These are phyloP conservation scores for Tremella mesenterica DNA, from an alignment of 768 basidiomycete genomes.

Conservation along the genomic window DNA sequence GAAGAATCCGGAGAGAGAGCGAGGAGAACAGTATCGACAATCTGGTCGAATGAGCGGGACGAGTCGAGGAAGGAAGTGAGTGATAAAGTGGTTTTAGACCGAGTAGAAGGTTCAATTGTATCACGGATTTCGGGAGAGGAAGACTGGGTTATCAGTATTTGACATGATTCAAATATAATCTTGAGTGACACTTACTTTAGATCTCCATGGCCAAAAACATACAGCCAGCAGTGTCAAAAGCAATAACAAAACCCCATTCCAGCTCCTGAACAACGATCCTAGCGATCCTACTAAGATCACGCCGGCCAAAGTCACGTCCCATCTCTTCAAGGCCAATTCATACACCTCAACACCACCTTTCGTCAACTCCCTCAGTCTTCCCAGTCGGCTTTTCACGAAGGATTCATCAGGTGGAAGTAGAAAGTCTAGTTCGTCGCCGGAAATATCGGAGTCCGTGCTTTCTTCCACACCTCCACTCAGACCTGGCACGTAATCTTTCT, in stretches of 20 bases:
- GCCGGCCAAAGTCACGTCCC: slow-evolving; percentile 21
- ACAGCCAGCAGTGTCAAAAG: background rate
- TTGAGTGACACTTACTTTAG: background rate
- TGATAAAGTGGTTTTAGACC: too few relatives aligned
- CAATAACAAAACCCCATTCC: background rate
- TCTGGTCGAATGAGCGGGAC: slow-evolving; percentile 14
- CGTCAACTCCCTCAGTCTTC: background rate
- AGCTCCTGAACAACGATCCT: slow-evolving; percentile 3
- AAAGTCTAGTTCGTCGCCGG: background rate
- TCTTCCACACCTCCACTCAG: slow-evolving; percentile 5
- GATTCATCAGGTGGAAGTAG: background rate
- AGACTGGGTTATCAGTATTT: background rate
- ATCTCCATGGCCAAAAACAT: background rate
- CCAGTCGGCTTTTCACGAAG: background rate
- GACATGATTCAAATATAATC: too few relatives aligned
- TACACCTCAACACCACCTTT: background rate
- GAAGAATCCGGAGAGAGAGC: slow-evolving; percentile 10
- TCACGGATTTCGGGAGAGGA: background rate
- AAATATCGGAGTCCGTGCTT: background rate
- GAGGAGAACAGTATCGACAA: slow-evolving; percentile 12
- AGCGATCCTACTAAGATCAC: slow-evolving; percentile 6
- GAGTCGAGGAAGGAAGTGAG: slow-evolving; percentile 10
- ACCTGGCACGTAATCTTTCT: slow-evolving; percentile 33
- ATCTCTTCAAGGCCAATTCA: background rate
- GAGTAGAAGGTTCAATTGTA: background rate